phyloP scores from a whole-genome alignment of 1,139 yeast genomes.

The Yamadazyma sp. region DNA sequence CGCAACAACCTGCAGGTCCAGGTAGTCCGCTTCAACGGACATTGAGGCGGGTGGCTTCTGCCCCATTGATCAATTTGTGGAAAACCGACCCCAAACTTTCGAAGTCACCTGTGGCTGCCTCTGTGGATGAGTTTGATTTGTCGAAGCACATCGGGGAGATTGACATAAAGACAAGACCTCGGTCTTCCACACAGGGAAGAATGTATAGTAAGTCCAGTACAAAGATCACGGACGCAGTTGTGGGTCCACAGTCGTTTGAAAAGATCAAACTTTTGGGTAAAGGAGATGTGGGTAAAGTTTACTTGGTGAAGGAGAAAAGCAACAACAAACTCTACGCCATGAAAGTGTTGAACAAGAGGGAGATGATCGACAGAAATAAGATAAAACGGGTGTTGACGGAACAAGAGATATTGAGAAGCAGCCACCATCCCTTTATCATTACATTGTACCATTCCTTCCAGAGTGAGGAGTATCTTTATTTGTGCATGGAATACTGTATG shows the following conservation, averaged over 20 bases:
- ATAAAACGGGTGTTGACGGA: slow-evolving; percentile 94
- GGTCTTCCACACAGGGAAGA: slow-evolving; percentile 55
- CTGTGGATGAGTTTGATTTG: slow-evolving; percentile 33
- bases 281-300: slow-evolving; percentile 98
- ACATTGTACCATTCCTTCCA: slow-evolving; percentile 96
- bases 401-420: slow-evolving; percentile 92
- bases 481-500: slow-evolving; percentile 99
- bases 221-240: slow-evolving; percentile 74
- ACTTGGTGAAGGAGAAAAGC: slow-evolving; percentile 78
- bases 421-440: slow-evolving; percentile 96
- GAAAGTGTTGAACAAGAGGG: slow-evolving; percentile 87
- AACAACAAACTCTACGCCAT: slow-evolving; percentile 82
- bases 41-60: slow-evolving; percentile 76
- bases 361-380: slow-evolving; percentile 93
- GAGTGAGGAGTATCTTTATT: slow-evolving; percentile 85
- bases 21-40: slow-evolving; percentile 49
- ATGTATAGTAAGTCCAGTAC: slow-evolving; percentile 73
- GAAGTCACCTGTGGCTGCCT: background rate
- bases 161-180: slow-evolving; percentile 42
- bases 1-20: slow-evolving; percentile 4
- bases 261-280: slow-evolving; percentile 86
- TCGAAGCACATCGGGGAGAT: slow-evolving; percentile 58
- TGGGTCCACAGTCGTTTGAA: slow-evolving; percentile 83
- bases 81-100: slow-evolving; percentile 22
- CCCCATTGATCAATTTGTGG: slow-evolving; percentile 55